These are phyloP conservation scores for Aspergillus clavatus DNA, from an alignment of 2,329 filamentous ascomycete genomes.

Conservation along the genomic window DNA sequence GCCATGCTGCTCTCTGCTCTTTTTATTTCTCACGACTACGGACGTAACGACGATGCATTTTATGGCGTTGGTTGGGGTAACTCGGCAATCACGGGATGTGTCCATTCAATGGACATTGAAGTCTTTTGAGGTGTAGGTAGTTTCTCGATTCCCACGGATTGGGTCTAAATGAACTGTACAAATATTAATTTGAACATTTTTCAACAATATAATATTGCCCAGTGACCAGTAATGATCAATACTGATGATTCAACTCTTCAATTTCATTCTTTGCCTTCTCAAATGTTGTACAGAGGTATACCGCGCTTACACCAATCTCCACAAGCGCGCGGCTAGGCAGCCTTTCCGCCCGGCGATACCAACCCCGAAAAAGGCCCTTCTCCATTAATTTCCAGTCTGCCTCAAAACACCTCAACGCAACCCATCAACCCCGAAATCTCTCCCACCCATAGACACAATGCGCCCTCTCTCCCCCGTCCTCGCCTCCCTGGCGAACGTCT, in stretches of 20 bases:
- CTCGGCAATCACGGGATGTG: slow-evolving; percentile 3
- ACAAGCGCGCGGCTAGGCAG: slow-evolving; percentile 13
- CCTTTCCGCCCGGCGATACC: slow-evolving; percentile 8
- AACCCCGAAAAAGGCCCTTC: background rate
- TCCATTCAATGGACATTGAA: background rate
- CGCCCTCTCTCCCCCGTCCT: slow-evolving; percentile 38
- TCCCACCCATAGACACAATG: no score
- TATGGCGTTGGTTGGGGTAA: slow-evolving; percentile 15
- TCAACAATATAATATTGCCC: no score
- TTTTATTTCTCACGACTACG: slow-evolving; percentile 10
- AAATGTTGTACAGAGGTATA: no score
- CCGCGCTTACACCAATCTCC: no score
- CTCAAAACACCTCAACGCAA: slow-evolving; percentile 9
- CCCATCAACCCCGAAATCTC: no score
- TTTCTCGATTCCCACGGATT: background rate
- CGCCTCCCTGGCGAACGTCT: slow-evolving; percentile 42
- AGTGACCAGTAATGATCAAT: no score
- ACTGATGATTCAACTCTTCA: no score
- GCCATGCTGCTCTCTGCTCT: background rate
- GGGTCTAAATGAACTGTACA: background rate
- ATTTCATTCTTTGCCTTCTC: no score
- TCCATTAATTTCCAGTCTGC: slow-evolving; percentile 17
- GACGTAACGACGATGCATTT: slow-evolving; percentile 20
- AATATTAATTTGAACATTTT: no score
- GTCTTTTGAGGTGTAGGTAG: background rate